These are phyloP conservation scores for Fusarium xylarioides DNA, from an alignment of 2,329 filamentous ascomycete genomes.

Conservation along the genomic window DNA sequence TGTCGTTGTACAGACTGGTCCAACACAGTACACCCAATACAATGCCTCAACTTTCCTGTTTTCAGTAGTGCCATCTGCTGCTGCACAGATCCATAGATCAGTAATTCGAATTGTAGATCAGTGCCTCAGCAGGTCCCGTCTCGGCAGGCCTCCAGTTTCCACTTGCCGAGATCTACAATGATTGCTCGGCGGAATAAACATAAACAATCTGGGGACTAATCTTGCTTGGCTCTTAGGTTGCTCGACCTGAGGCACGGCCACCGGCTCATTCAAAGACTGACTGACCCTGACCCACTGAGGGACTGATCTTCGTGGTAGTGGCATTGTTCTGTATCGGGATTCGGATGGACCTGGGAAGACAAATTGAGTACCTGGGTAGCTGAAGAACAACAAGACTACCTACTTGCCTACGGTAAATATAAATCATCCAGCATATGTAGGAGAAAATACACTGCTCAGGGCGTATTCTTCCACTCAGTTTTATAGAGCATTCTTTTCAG, in stretches of 20 bases:
- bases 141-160: constrained; percentile 16
- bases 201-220: constrained; percentile 22
- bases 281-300: constrained; percentile 4
- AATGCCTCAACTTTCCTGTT: constrained; percentile 5
- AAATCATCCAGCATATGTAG: background rate
- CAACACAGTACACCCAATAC: background rate
- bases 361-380: background rate
- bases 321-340: background rate
- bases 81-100: constrained; percentile 28
- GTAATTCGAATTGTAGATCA: constrained; percentile 25
- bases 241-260: background rate
- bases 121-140: constrained; percentile 15
- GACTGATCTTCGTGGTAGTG: background rate
- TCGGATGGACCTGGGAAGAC: background rate
- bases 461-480: background rate
- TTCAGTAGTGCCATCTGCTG: background rate
- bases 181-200: constrained; percentile 17
- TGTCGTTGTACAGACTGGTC: constrained; percentile 5
- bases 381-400: too few relatives aligned
- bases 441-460: background rate
- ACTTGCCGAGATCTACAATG: constrained; percentile 33
- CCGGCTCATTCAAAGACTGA: background rate
- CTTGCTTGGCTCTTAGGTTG: background rate
- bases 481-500: background rate
- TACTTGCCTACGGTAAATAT: background rate